Evolutionary conservation across 495 filamentous ascomycete genomes (phyloP).

Genomic region (Neurospora sp.): DNA sequence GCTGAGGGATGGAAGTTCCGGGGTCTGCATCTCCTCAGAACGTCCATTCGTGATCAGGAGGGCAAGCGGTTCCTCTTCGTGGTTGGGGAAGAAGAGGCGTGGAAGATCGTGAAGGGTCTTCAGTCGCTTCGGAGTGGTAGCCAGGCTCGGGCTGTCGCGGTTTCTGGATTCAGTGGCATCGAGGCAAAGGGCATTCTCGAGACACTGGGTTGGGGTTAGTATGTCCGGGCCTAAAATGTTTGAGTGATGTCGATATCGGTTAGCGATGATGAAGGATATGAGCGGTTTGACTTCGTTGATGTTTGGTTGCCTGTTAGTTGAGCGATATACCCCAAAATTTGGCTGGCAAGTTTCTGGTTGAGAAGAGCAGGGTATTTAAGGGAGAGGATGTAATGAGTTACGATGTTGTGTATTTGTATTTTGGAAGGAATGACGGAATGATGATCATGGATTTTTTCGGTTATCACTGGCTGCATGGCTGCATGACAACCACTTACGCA

Average conservation of each 20-base stretch:
- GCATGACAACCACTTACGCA: neutral
- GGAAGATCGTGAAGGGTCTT: conserved; percentile 84
- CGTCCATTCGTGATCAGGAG: conserved; percentile 73
- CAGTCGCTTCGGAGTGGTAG: conserved; percentile 62
- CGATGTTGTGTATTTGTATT: neutral
- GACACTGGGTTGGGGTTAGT: conserved; percentile 43
- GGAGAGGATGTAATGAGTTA: neutral
- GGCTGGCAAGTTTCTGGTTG: neutral
- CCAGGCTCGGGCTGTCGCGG: conserved; percentile 57
- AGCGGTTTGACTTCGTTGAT: neutral
- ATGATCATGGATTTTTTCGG: too few relatives aligned
- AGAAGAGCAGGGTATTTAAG: neutral
- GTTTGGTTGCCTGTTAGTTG: neutral
- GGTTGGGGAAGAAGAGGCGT: conserved; percentile 69
- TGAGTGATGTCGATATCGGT: neutral
- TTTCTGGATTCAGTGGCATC: conserved; percentile 45
- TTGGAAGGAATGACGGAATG: neutral
- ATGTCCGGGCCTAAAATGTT: neutral
- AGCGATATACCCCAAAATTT: neutral
- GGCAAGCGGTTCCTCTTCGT: conserved; percentile 78
- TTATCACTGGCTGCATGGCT: too few relatives aligned
- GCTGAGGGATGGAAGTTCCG: conserved; percentile 40
- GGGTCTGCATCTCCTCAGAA: conserved; percentile 69
- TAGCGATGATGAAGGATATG: neutral
- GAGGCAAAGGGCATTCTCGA: conserved; percentile 54